Conservation (phyloP, 768 basidiomycete genomes). For the Leccinum aurantiacum region DNA sequence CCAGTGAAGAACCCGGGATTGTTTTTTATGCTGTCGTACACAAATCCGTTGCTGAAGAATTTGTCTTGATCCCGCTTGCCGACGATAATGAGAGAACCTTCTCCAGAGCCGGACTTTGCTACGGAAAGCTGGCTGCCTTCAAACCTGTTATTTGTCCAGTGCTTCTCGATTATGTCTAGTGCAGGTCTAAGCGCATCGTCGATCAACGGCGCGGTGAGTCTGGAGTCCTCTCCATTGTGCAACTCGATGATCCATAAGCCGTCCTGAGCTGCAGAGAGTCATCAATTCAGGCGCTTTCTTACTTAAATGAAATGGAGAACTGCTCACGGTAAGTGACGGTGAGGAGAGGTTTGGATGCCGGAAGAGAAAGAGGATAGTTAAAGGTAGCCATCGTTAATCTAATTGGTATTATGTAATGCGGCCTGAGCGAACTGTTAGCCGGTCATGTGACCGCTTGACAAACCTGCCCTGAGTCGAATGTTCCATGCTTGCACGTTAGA, state of each 20-base stretch:
- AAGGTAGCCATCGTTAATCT: slow-evolving; percentile 9
- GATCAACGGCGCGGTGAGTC: slow-evolving; percentile 60
- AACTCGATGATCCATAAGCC: slow-evolving; percentile 77
- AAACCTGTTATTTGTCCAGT: slow-evolving; percentile 63
- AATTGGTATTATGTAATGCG: too few species aligned
- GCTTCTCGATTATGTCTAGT: slow-evolving; percentile 67
- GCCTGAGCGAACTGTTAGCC: neutral
- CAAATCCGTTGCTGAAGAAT: slow-evolving; percentile 87
- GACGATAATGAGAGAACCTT: slow-evolving; percentile 74
- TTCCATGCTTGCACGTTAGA: slow-evolving; percentile 9
- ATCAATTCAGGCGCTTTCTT: neutral
- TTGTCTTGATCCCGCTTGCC: slow-evolving; percentile 77
- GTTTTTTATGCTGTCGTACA: slow-evolving; percentile 50
- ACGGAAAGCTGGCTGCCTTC: slow-evolving; percentile 43
- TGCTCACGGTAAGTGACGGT: slow-evolving; percentile 67
- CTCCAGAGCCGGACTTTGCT: slow-evolving; percentile 36
- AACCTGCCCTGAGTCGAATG: slow-evolving; percentile 29
- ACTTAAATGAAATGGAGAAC: neutral
- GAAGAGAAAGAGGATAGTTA: slow-evolving; percentile 45
- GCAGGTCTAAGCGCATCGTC: slow-evolving; percentile 65
- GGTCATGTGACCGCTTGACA: slow-evolving; percentile 17
- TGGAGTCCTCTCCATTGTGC: slow-evolving; percentile 75
- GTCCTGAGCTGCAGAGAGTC: slow-evolving; percentile 37
- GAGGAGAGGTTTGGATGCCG: slow-evolving; percentile 49
- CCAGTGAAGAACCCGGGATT: slow-evolving; percentile 68